Percentiles rank a stretch among this genome's conserved stretches.
phyloP scores from a whole-genome alignment of 768 basidiomycete genomes.

The Suillus subluteus region DNA sequence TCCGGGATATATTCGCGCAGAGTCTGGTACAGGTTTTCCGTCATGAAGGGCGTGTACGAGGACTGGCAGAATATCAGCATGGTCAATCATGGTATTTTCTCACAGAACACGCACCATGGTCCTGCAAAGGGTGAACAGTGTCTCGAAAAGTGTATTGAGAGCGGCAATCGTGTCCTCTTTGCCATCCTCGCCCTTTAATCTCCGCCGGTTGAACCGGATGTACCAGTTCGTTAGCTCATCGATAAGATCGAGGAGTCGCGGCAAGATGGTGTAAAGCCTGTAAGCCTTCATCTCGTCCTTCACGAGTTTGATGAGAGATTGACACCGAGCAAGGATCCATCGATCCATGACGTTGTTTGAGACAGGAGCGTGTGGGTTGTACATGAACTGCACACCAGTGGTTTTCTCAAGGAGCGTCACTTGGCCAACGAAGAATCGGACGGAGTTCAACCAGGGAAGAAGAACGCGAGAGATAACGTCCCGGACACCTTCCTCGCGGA shows the following conservation, averaged over 20 bases:
- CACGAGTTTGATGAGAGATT: conserved; percentile 91
- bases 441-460: conserved; percentile 97
- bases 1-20: conserved; percentile 84
- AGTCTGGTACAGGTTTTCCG: conserved; percentile 94
- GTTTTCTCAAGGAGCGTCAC: conserved; percentile 85
- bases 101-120: conserved; percentile 74
- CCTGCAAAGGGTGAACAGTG: conserved; percentile 89
- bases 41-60: conserved; percentile 97
- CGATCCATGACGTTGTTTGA: conserved; percentile 97
- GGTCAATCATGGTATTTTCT: not conserved
- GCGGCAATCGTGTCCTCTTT: conserved; percentile 85
- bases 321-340: conserved; percentile 98
- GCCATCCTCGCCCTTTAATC: conserved; percentile 95
- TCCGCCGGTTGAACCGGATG: conserved; percentile 96
- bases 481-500: conserved; percentile 97
- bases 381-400: conserved; percentile 75
- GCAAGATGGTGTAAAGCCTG: conserved; percentile 95
- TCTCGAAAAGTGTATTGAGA: conserved; percentile 94
- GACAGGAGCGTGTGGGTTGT: conserved; percentile 82
- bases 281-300: conserved; percentile 97
- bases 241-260: conserved; percentile 88
- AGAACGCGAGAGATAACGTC: conserved; percentile 97
- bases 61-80: conserved; percentile 54
- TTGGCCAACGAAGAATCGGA: conserved; percentile 99
- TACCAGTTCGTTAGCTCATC: conserved; percentile 99